Evolutionary conservation across 2,329 filamentous ascomycete genomes (phyloP).

Genomic region (Botryosphaeria dothidea): DNA sequence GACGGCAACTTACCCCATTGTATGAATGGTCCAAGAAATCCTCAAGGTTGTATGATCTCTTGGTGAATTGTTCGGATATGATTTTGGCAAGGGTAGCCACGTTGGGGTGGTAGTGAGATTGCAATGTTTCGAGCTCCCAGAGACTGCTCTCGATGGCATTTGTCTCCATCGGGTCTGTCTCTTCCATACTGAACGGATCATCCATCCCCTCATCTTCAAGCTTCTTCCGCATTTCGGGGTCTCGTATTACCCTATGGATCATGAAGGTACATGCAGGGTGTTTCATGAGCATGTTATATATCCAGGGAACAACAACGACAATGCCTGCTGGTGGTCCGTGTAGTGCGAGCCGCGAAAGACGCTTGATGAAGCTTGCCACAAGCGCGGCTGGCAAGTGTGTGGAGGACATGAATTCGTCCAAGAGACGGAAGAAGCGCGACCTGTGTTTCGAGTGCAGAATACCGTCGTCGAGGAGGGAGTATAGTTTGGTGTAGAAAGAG

Average conservation of each 20-base stretch:
- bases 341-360: constrained; percentile 81
- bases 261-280: constrained; percentile 94
- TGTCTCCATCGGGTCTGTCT: constrained; percentile 82
- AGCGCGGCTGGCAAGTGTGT: constrained; percentile 89
- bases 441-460: constrained; percentile 93
- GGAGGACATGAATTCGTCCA: constrained; percentile 87
- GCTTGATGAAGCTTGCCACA: constrained; percentile 94
- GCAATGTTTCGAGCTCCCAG: constrained; percentile 91
- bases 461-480: constrained; percentile 83
- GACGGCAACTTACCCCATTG: constrained; percentile 62
- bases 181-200: constrained; percentile 76
- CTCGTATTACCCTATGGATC: constrained; percentile 76
- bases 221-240: constrained; percentile 57
- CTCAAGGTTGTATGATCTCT: constrained; percentile 90
- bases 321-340: constrained; percentile 87
- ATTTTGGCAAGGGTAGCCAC: constrained; percentile 93
- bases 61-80: constrained; percentile 95
- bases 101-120: constrained; percentile 95
- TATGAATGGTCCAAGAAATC: constrained; percentile 97
- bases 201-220: constrained; percentile 64
- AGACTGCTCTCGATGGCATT: constrained; percentile 86
- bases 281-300: constrained; percentile 89
- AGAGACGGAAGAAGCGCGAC: constrained; percentile 85
- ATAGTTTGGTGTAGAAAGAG: constrained; percentile 89
- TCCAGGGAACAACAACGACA: constrained; percentile 85